Evolutionary conservation across 805 yeast species (phyloP).

Genomic region (Priceomyces medius): DNA sequence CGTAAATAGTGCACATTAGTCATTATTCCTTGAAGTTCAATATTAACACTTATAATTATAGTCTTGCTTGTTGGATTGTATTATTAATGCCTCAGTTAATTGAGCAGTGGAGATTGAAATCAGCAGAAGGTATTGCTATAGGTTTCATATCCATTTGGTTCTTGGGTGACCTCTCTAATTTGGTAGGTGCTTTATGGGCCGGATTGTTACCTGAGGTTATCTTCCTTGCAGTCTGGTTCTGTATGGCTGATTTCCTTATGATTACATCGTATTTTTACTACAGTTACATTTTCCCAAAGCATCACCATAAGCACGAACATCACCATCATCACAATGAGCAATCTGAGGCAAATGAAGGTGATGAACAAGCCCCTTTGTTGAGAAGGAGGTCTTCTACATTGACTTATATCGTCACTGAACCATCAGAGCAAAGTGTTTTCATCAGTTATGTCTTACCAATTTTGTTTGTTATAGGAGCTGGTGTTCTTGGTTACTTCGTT

Average conservation of each 20-base stretch:
- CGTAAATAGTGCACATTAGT: slow-evolving; percentile 15
- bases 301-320: slow-evolving; percentile 20
- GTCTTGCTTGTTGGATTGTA: slow-evolving; percentile 79
- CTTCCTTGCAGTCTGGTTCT: slow-evolving; percentile 72
- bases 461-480: slow-evolving; percentile 60
- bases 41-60: slow-evolving; percentile 15
- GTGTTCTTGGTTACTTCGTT: slow-evolving; percentile 56
- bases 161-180: slow-evolving; percentile 66
- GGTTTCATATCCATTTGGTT: slow-evolving; percentile 70
- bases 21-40: neutral
- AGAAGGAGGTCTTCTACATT: slow-evolving; percentile 54
- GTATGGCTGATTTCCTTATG: slow-evolving; percentile 64
- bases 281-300: slow-evolving; percentile 42
- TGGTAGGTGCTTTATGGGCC: slow-evolving; percentile 71
- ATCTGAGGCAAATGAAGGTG: slow-evolving; percentile 7
- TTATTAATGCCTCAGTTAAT: slow-evolving; percentile 72
- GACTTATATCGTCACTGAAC: slow-evolving; percentile 49
- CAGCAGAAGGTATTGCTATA: slow-evolving; percentile 74
- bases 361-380: slow-evolving; percentile 33
- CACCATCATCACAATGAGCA: slow-evolving; percentile 16
- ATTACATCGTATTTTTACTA: slow-evolving; percentile 61
- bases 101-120: slow-evolving; percentile 75
- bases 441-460: slow-evolving; percentile 57
- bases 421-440: slow-evolving; percentile 46
- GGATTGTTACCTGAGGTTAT: slow-evolving; percentile 66